Percentiles rank a stretch among this genome's conserved stretches.
Evolutionary conservation across 345 rosid genomes (phyloP).

Genomic region (Bruguiera parviflora): DNA sequence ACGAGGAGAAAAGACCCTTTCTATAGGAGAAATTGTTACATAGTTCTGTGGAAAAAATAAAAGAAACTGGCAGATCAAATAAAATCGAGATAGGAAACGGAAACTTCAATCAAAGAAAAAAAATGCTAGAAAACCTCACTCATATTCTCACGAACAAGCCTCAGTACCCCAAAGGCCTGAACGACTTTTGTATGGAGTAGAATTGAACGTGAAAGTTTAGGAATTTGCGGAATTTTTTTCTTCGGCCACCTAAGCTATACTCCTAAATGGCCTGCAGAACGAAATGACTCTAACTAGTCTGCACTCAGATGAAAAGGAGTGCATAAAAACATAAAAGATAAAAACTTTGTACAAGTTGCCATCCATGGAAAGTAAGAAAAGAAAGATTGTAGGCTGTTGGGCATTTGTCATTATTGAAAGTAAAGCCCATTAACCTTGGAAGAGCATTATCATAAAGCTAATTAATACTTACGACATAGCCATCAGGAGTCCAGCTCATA

Average conservation of each 20-base stretch:
- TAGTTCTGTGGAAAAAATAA: not conserved
- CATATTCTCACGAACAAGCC: not conserved
- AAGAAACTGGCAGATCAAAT: too few species aligned
- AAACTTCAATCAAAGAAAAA: not conserved
- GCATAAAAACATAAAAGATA: not conserved
- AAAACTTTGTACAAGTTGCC: not conserved
- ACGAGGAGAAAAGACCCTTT: not conserved
- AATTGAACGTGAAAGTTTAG: not conserved
- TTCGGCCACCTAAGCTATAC: not conserved
- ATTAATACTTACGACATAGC: slow-evolving; percentile 61
- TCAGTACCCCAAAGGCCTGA: too few species aligned
- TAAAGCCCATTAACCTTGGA: not conserved
- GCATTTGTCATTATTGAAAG: not conserved
- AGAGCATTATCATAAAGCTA: not conserved
- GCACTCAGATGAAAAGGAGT: not conserved
- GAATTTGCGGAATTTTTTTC: not conserved
- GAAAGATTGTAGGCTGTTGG: not conserved
- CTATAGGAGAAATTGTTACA: not conserved
- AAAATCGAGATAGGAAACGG: not conserved
- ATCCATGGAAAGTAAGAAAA: too few species aligned
- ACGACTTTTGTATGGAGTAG: not conserved
- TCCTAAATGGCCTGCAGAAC: not conserved
- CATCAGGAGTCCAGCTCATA: slow-evolving; percentile 77
- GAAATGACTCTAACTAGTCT: too few species aligned
- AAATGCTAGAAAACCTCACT: not conserved